Conservation (phyloP, 1,139 yeast species). For the Lodderomyces beijingensis region DNA sequence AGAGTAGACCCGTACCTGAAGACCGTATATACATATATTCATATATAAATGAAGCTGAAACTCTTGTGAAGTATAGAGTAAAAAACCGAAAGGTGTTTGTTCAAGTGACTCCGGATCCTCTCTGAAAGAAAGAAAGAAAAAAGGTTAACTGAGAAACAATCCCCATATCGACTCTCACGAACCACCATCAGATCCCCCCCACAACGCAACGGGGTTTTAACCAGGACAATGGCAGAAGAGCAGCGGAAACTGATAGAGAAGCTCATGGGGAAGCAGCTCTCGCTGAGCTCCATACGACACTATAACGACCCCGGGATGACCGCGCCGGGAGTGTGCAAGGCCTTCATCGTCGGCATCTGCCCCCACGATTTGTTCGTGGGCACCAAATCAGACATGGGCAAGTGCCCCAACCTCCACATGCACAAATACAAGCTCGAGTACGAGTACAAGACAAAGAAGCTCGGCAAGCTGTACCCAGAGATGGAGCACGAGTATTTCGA, state of each 20-base stretch:
- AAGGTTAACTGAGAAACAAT: too few relatives aligned
- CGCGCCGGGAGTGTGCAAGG: conserved; percentile 70
- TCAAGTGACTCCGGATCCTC: too few relatives aligned
- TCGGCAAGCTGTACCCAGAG: conserved; percentile 58
- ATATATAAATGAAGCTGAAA: too few relatives aligned
- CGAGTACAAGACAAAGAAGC: conserved; percentile 49
- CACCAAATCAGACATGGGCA: conserved; percentile 80
- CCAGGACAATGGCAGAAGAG: conserved; percentile 61
- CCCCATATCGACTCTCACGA: too few relatives aligned
- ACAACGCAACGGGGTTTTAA: too few relatives aligned
- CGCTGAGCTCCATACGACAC: conserved; percentile 23
- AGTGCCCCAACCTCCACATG: conserved; percentile 72
- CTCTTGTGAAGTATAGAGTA: too few relatives aligned
- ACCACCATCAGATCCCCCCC: too few relatives aligned
- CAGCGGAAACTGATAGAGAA: conserved; percentile 76
- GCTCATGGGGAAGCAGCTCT: conserved; percentile 66
- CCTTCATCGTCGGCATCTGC: conserved; percentile 82
- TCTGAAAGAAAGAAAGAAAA: too few relatives aligned
- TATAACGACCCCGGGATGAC: conserved; percentile 47
- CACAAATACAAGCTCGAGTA: conserved; percentile 76
- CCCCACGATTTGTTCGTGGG: conserved; percentile 82
- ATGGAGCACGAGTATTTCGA: conserved; percentile 66
- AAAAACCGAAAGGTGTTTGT: too few relatives aligned
- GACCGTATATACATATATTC: not conserved
- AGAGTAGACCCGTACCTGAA: conserved; percentile 30